phyloP scores from a whole-genome alignment of 345 rosid species.

The Aethionema arabicum region DNA sequence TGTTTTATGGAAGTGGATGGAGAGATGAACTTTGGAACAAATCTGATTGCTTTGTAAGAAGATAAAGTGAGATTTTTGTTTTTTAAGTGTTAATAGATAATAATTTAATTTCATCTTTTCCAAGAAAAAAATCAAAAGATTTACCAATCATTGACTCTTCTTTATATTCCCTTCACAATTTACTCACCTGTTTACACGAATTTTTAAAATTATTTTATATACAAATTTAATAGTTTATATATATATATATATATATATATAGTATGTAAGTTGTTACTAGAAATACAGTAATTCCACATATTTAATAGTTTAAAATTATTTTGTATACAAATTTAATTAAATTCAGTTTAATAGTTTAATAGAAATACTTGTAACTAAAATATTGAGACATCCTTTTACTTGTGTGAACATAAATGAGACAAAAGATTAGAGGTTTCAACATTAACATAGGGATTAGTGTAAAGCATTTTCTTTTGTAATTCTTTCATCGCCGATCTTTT shows the following conservation, averaged over 20 bases:
- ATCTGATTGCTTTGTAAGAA: slow-evolving; percentile 35
- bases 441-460: slow-evolving; percentile 29
- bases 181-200: slow-evolving; percentile 6
- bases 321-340: too few relatives aligned
- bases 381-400: too few relatives aligned
- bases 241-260: background rate
- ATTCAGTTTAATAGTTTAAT: too few relatives aligned
- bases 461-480: too few relatives aligned
- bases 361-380: too few relatives aligned
- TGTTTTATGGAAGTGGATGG: slow-evolving; percentile 33
- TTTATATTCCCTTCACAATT: slow-evolving; percentile 5
- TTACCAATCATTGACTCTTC: slow-evolving; percentile 27
- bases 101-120: slow-evolving; percentile 12
- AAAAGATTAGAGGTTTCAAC: too few relatives aligned
- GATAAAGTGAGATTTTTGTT: slow-evolving; percentile 39
- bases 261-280: too few relatives aligned
- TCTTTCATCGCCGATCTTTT: too few relatives aligned
- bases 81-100: too few relatives aligned
- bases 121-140: slow-evolving; percentile 13
- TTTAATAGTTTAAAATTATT: too few relatives aligned
- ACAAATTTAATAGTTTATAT: background rate
- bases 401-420: too few relatives aligned
- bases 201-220: background rate
- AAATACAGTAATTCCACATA: too few relatives aligned
- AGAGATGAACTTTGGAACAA: slow-evolving; percentile 32